phyloP scores from a whole-genome alignment of 352 stramenopile genomes.

The Blastocystis sp. region DNA sequence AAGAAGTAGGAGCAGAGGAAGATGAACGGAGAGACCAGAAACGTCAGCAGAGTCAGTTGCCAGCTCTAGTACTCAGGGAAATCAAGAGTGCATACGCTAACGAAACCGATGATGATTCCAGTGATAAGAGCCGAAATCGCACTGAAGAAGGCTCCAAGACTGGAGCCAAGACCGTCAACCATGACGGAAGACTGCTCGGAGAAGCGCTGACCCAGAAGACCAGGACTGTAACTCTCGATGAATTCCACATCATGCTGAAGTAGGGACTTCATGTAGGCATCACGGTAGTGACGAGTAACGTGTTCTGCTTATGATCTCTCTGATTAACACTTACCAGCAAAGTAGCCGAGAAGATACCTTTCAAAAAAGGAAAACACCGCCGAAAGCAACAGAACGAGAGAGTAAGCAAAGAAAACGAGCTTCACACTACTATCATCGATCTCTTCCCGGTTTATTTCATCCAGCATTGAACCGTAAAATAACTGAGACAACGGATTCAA shows the following conservation, averaged over 20 bases:
- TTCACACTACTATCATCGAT: neutral
- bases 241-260: constrained; percentile 68
- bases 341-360: constrained; percentile 8
- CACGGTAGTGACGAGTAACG: constrained; percentile 10
- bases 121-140: constrained; percentile 16
- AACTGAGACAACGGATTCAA: too few relatives aligned
- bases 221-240: constrained; percentile 60
- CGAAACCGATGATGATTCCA: constrained; percentile 53
- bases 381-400: neutral
- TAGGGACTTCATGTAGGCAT: constrained; percentile 45
- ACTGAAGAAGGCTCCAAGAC: constrained; percentile 34
- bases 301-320: neutral
- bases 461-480: constrained; percentile 24
- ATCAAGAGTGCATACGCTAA: constrained; percentile 6
- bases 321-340: constrained; percentile 1
- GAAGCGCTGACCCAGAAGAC: constrained; percentile 26
- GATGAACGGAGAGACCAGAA: constrained; percentile 45
- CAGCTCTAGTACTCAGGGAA: constrained; percentile 28
- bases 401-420: neutral
- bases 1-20: constrained; percentile 18
- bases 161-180: constrained; percentile 37
- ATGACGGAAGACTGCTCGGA: constrained; percentile 59
- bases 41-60: constrained; percentile 38
- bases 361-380: constrained; percentile 30
- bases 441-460: constrained; percentile 20